Base-by-base conservation (phyloP, 108 stramenopile species). In the Stephanodiscus minutulus region DNA sequence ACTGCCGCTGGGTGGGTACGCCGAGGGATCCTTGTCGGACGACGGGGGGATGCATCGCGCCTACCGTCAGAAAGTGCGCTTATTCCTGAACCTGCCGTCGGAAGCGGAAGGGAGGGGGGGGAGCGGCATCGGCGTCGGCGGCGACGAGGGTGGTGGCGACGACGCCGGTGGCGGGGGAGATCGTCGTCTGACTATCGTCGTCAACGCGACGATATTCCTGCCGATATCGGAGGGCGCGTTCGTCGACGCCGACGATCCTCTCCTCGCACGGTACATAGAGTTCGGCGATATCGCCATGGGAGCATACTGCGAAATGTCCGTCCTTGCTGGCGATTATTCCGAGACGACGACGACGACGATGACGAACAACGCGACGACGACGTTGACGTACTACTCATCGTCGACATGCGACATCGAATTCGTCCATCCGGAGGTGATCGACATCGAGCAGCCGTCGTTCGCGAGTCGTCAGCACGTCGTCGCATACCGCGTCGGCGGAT, bases 401-500 rank as follows among this genome's bases (percentile, higher is more conserved):
- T 74, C 43, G 7, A 31, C 27, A 24, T 79, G 77, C 52, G 41
- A 49, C 33, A 68, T 80, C 33, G 41, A 74, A 47, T 69, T 79
- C 31, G 20, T 76, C 43, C 62, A 64, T 0, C 55, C 76, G 5
- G 74, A 66, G 64, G 74, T 64, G 12, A 73, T 84, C 43, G 83
- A 84, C 55, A 84, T 84, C 43, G 83, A 84, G 68, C 83, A 82
- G 54, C 83, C 83, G 25, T 75, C 83, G 20, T 84, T 84, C 77
- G 79, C 74, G 13, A 81, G 80, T 72, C 61, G 68, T 0, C 83
- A 82, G 35, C 72, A 84, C 33, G 66, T 84, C 25, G 79, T 84
- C 64, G 80, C 76, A 2, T 64, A 68, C 35, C 61, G 41, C 11
- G 20, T 84, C 3, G 24, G 59, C 56, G 71, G 61, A 9, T 17